A percentile compares a stretch with the other conserved stretches of the same genome.
These are phyloP conservation scores for Chimonanthus salicifolius DNA, from an alignment of 164 flowering plant genomes.

Conservation along the genomic window DNA sequence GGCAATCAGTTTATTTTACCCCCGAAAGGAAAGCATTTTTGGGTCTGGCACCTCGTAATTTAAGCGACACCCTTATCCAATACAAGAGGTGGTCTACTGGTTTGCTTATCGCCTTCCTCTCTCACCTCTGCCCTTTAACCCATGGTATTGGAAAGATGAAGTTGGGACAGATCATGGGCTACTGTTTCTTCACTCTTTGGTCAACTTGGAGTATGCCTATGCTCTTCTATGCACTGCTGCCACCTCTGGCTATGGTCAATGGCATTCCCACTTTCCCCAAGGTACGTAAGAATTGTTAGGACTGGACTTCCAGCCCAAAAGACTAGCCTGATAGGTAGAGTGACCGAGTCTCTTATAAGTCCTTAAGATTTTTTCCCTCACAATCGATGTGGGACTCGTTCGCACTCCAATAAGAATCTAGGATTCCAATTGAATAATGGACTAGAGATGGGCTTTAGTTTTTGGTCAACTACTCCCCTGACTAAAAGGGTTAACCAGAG, in stretches of 20 bases:
- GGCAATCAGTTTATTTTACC: constrained; percentile 39
- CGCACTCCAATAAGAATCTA: no score
- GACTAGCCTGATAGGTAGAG: no score
- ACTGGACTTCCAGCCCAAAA: no score
- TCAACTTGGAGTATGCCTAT: constrained; percentile 38
- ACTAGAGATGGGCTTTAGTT: no score
- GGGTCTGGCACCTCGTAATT: constrained; percentile 40
- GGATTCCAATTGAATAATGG: no score
- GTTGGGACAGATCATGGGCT: constrained; percentile 43
- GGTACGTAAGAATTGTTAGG: constrained; percentile 3
- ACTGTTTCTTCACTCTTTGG: constrained; percentile 39
- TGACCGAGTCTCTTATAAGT: no score
- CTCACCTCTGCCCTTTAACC: constrained; percentile 46
- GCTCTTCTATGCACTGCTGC: constrained; percentile 28
- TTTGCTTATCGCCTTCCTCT: constrained; percentile 38
- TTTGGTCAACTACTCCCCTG: no score
- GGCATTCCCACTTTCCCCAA: constrained; percentile 26
- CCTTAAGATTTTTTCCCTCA: no score
- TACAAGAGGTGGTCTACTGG: constrained; percentile 54
- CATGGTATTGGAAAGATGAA: constrained; percentile 35
- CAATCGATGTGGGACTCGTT: no score
- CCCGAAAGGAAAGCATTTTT: constrained; percentile 39
- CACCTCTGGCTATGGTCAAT: constrained; percentile 28
- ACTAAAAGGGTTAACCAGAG: no score
- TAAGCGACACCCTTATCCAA: constrained; percentile 36